These are phyloP conservation scores for Oryza glaberrima DNA, from an alignment of 176 grass and related monocot species.

Conservation along the genomic window DNA sequence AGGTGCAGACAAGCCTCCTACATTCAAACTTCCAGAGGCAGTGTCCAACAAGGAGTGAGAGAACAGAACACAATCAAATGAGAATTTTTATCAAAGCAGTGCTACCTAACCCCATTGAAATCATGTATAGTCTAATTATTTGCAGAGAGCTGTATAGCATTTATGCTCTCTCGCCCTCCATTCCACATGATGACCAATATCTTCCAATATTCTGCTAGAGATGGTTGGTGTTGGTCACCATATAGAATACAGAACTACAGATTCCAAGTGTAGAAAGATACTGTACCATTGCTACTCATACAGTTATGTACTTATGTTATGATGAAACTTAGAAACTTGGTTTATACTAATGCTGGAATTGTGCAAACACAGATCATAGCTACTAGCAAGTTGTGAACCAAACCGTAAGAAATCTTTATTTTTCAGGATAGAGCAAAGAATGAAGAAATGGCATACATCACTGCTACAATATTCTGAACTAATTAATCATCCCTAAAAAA, in stretches of 20 bases:
- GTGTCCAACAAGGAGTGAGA: conserved; percentile 65
- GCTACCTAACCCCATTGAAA: conserved; percentile 39
- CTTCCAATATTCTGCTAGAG: conserved; percentile 43
- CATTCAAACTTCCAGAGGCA: conserved; percentile 86
- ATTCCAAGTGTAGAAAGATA: conserved; percentile 32
- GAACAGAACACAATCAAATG: neutral
- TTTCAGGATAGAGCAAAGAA: neutral
- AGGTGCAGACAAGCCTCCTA: conserved; percentile 70
- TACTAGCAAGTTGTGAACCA: neutral
- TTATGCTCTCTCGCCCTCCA: conserved; percentile 26
- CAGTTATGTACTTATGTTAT: neutral
- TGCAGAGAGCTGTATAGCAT: conserved; percentile 42
- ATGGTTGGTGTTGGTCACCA: conserved; percentile 15
- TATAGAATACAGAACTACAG: conserved; percentile 25
- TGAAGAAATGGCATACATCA: neutral
- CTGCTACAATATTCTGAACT: neutral
- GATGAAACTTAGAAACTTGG: neutral
- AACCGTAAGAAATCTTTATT: neutral
- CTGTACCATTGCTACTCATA: conserved; percentile 20
- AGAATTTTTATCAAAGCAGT: conserved; percentile 15
- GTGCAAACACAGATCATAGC: neutral
- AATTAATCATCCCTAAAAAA: neutral
- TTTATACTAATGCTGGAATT: neutral
- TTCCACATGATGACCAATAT: conserved; percentile 2
- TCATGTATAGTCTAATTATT: conserved; percentile 57